Evolutionary conservation across 2,329 filamentous ascomycete genomes (phyloP).

Genomic region (Neurospora crassa): DNA sequence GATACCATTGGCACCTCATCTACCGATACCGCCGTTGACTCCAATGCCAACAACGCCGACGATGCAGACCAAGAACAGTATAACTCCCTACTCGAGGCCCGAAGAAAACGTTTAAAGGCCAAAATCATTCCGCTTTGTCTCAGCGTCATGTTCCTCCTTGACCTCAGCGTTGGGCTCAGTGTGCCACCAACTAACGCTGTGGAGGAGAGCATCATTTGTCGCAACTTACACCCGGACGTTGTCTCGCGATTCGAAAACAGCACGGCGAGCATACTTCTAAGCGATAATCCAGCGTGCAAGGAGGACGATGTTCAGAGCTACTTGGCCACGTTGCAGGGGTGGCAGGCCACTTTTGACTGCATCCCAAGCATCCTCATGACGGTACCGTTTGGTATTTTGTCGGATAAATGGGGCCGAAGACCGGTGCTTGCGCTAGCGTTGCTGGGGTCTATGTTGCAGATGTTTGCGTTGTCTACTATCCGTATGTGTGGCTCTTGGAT

Average conservation of each 20-base stretch:
- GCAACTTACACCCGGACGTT: slow-evolving; percentile 33
- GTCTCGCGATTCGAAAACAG: slow-evolving; percentile 21
- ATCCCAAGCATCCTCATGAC: slow-evolving; percentile 34
- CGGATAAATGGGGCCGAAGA: slow-evolving; percentile 36
- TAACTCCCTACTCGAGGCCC: slow-evolving; percentile 11
- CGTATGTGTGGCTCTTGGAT: slow-evolving; percentile 10
- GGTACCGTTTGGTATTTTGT: slow-evolving; percentile 37
- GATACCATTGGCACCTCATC: neutral
- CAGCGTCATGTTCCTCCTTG: slow-evolving; percentile 30
- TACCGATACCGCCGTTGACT: neutral
- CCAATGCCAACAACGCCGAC: neutral
- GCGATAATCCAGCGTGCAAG: slow-evolving; percentile 39
- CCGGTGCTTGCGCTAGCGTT: slow-evolving; percentile 29
- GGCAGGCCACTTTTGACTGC: slow-evolving; percentile 34
- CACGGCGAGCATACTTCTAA: slow-evolving; percentile 5
- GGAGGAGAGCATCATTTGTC: slow-evolving; percentile 45
- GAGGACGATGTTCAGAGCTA: slow-evolving; percentile 36
- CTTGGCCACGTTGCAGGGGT: slow-evolving; percentile 42
- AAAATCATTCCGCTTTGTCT: slow-evolving; percentile 22
- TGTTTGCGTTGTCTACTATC: slow-evolving; percentile 14
- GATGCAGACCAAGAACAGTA: neutral
- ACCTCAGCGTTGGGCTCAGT: slow-evolving; percentile 26
- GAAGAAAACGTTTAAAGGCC: slow-evolving; percentile 3
- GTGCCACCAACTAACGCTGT: slow-evolving; percentile 37
- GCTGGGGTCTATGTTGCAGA: slow-evolving; percentile 13